These are phyloP conservation scores for Cercospora zeina DNA, from an alignment of 2,329 filamentous ascomycete species.

Conservation along the genomic window DNA sequence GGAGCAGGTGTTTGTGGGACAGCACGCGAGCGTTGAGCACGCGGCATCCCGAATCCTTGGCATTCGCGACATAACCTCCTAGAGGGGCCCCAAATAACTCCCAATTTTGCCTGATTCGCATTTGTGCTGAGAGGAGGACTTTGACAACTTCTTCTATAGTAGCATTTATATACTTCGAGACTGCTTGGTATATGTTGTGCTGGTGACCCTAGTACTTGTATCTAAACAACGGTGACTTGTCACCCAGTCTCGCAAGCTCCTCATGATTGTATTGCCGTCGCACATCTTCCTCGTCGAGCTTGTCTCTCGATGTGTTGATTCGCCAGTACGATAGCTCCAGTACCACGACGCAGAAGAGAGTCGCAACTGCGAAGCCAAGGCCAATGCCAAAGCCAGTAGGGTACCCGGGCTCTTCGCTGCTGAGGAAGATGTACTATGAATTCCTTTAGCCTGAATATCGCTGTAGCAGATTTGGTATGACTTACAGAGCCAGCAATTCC, in stretches of 20 bases:
- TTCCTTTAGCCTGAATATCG: background rate
- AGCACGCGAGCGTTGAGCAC: no score
- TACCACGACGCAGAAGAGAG: constrained; percentile 27
- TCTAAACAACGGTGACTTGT: background rate
- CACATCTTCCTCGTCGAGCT: background rate
- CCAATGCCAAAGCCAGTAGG: constrained; percentile 39
- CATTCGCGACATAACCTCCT: no score
- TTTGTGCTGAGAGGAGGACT: no score
- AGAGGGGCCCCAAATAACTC: no score
- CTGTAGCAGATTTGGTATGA: background rate
- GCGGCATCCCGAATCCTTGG: no score
- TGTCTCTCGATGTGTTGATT: background rate
- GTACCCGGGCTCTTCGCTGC: constrained; percentile 40
- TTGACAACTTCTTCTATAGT: no score
- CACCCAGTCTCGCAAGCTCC: background rate
- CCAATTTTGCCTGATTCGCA: no score
- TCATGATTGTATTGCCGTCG: background rate
- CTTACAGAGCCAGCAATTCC: constrained; percentile 43
- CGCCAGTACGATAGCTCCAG: background rate
- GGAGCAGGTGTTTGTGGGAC: no score
- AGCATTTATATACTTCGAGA: no score
- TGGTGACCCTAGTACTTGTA: background rate
- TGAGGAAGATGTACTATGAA: constrained; percentile 37
- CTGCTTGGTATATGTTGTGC: no score
- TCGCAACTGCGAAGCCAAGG: background rate